Evolutionary conservation across 495 filamentous ascomycete genomes (phyloP), one percentile per base, ranked within the genome.

Genomic region (Thozetella sp.): DNA sequence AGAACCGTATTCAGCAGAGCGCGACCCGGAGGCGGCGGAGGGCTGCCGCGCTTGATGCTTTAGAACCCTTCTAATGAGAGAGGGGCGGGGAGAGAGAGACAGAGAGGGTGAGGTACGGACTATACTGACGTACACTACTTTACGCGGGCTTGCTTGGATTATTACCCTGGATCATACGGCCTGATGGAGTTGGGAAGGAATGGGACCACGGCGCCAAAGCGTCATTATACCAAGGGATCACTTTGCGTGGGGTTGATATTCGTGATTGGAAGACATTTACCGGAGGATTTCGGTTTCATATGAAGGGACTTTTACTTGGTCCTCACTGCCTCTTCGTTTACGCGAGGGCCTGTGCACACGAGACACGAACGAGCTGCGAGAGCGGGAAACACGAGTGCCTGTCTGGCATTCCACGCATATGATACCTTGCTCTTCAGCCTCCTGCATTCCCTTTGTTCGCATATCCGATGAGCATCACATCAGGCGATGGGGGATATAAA

Each of bases 31-130:
- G 75, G 56, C 59, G 67, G 55, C 63, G 69, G 58, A 66, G 55
- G 30, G 64, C 64, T 12, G 71, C 72, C 3, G 68, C 66, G 57
- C 46, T 55, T 12, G 67, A 72, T 50, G 63, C 66, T 17, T 56
- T 76, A 22, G 63, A 62, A 51, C 69, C 70, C 2, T 77, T 79
- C 37, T 77, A 61, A 74, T 25, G 25, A 46, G 54, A 55, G 56
- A 40, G 43, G 57, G 25, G 24, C 13, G 51, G 48, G 24, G 58
- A 61, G 20, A 55, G 62, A 40, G 54, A 61, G 61, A 63, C 53
- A 59, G 60, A 55, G 9, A 51, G 61, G 55, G 56, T 58, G 59
- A 58, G 30, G 40, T 40, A 63, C 58, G 60, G 62, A 66, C 66
- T 68, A 12, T 22, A 40, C 37, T 56, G 25, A n/a, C 23, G 22